Evolutionary conservation across 2,329 filamentous ascomycete genomes (phyloP), one percentile per base, ranked within the genome.

Genomic region (Magnaporthiopsis incrustans): DNA sequence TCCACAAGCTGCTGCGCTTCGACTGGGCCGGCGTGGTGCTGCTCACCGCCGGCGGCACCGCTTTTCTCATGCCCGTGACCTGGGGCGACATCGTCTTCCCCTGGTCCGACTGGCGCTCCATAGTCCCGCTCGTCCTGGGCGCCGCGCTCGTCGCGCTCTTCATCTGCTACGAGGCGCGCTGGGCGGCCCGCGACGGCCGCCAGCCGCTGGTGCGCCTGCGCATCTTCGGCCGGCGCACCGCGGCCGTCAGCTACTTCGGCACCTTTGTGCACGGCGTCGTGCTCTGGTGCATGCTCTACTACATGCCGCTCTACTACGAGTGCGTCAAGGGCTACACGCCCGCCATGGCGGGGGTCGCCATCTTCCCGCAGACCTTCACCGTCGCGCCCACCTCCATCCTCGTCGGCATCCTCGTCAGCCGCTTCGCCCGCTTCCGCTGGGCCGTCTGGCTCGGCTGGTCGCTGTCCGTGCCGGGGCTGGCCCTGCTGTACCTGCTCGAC

Each of bases 121-220:
- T 84, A 4, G 69, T 72, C 0, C 79, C 81, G 1, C 69, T 84
- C 4, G 65, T 82, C 4, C 57, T 81, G 0, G 79, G 80, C 0
- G 25, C 76, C 22, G 26, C 72, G 2, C 77, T 76, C 22, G 65
- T 78, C 3, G 63, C 67, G 1, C 78, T 80, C 63, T 65, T 65
- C n/a, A 65, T 70, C 26, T 77, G 70, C 68, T 44, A 27, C 61
- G 26, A 38, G n/a, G 27, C 2, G 30, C 35, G 25, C 35, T 50
- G 18, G 35, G 25, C 25, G 44, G 12, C 26, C 14, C 59, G 70
- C 90, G 38, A 90, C 92, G 61, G 84, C 82, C 64, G 92, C 35
- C 35, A 90, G 68, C 69, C 73, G 0, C 74, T 76, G 32, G 77
- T 82, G 65, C 80, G 79, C 0, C 70, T 74, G 2, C 69, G 71